Evolutionary conservation across 1,284 basidiomycete genomes (phyloP).

Genomic region (Irpex rosettiformis): DNA sequence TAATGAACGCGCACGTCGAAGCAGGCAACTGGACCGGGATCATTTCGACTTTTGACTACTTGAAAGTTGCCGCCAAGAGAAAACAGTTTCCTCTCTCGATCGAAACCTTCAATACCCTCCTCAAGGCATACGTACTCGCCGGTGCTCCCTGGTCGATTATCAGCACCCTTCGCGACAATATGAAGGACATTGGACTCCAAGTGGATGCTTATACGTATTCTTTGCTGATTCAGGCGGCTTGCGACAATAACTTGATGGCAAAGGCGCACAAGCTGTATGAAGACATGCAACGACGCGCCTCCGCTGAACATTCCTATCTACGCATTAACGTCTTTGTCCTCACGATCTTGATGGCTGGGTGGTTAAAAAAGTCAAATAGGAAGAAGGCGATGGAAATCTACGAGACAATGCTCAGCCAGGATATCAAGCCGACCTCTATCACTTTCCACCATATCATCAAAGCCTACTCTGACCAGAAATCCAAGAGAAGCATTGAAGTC

Average conservation of each 20-base stretch:
- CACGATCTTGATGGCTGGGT: conserved; percentile 85
- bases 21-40: conserved; percentile 78
- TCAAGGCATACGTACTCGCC: conserved; percentile 84
- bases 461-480: conserved; percentile 51
- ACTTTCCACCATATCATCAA: conserved; percentile 74
- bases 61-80: conserved; percentile 38
- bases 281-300: conserved; percentile 55
- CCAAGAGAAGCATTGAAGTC: conserved; percentile 44
- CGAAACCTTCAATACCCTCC: conserved; percentile 72
- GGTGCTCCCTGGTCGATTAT: conserved; percentile 75
- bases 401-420: conserved; percentile 69
- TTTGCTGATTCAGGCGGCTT: conserved; percentile 81
- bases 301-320: conserved; percentile 35
- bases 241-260: conserved; percentile 69
- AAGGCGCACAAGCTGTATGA: conserved; percentile 67
- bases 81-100: conserved; percentile 42
- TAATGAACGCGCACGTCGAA: conserved; percentile 86
- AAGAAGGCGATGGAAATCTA: conserved; percentile 65
- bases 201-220: conserved; percentile 74
- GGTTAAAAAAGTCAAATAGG: conserved; percentile 58
- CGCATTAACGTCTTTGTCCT: conserved; percentile 60
- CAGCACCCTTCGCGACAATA: conserved; percentile 58
- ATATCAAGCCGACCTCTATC: conserved; percentile 66
- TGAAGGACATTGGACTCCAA: conserved; percentile 45
- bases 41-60: conserved; percentile 69